Evolutionary conservation across 2,329 filamentous ascomycete species (phyloP), one percentile per base, ranked within the genome.

Genomic region (Aureobasidium sp.): DNA sequence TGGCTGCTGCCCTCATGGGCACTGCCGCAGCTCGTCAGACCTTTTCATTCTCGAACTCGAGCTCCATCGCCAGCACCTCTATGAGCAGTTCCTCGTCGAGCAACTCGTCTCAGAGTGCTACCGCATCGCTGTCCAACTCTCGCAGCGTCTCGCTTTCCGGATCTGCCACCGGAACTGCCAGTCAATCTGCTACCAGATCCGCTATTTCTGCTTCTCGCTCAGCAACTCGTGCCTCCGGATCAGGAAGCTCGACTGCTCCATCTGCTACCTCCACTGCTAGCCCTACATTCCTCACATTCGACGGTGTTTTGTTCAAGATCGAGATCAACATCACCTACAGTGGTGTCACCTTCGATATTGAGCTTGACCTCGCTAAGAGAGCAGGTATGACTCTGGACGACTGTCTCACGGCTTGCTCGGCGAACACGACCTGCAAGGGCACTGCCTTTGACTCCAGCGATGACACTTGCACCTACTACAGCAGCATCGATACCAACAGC

Each of bases 381-480:
- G 59, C 59, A 14, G 45, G 42, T n/a, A 27, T 45, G 48, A 27
- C 34, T 15, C n/a, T 62, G 14, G 5, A 42, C 5, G 34, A 58
- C 52, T 62, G 61, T 37, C 44, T 62, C 15, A 5, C 11, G 8
- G 37, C 27, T 15, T 62, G 61, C 25, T 34, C 61, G 22, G 34
- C 8, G 2, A 36, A 34, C 47, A 11, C 31, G 2, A 9, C 12
- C 5, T 62, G 61, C 36, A 27, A 31, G 2, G 61, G 42, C 5
- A 58, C 61, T 7, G 61, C 52, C 15, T 62, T 57, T 34, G 22
- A 62, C 34, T 11, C 3, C 20, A 51, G 15, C 17, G 27, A 29
- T 22, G 31, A 22, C 12, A 25, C 44, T 20, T 62, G 61, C 61
- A 51, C 61, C 3, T 62, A 48, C 60, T 62, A 55, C 49, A 39